Base-by-base conservation (phyloP, 352 stramenopile species). In the Pythium rhizo-oryzae region DNA sequence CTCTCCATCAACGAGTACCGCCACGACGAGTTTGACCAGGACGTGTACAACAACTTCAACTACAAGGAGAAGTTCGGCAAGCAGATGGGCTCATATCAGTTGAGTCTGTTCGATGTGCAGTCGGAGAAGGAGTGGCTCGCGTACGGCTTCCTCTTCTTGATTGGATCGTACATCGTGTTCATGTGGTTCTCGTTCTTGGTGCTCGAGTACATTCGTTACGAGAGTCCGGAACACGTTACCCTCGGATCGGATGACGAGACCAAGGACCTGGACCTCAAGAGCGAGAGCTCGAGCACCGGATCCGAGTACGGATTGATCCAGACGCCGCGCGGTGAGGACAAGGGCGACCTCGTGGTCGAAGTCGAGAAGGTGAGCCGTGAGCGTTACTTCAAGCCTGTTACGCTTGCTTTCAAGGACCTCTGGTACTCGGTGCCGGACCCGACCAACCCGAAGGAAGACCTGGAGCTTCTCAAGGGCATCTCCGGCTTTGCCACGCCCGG, bases 391-490 rank as follows among this genome's bases (percentile, higher is more conserved):
- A 24, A 25, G 33, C 53, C 53, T 8, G 53, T 60, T 3, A 60
- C 53, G n/a, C 53, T 60, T 18, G 53, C 53, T 30, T 60, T 60
- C 53, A 46, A 60, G 37, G 53, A 60, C 30, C 24, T 60, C 9
- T 24, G 44, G n/a, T 87, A 87, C 72, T 74, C 65, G 0, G 74
- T 87, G 0, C 39, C 68, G 0, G 41, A 73, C 15, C 74, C 69
- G 3, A 44, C 11, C 1, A 61, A 71, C 41, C 62, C 65, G 2
- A 72, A 81, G 18, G 44, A 68, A 33, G 65, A 60, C 4, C 80
- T 83, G 13, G 71, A 82, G 16, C 47, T 95, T 19, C 77, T 95
- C 15, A 76, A 79, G 39, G 69, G 77, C 0, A 77, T 95, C 62
- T 76, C 18, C 11, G 86, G 84, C 5, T 82, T 74, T 35, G 78